Evolutionary conservation across 805 yeast genomes (phyloP).

Genomic region (Nakazawaea anatomiae): DNA sequence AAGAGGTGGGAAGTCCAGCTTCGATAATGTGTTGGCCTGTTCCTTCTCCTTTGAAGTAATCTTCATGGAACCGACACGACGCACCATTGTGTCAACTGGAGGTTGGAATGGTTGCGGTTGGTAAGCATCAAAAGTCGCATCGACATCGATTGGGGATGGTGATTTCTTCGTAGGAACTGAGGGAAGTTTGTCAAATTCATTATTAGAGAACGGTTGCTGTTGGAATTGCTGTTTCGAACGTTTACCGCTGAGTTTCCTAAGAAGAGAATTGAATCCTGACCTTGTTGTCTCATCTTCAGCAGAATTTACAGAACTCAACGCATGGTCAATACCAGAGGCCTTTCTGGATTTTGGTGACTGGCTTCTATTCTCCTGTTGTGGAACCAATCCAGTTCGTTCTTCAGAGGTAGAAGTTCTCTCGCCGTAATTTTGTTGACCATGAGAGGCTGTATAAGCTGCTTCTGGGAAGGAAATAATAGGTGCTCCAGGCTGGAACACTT

Average conservation of each 20-base stretch:
- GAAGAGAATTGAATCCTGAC: conserved; percentile 16
- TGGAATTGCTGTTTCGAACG: conserved; percentile 7
- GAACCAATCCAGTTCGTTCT: conserved; percentile 1
- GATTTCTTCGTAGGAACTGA: background rate
- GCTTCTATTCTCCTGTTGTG: conserved; percentile 7
- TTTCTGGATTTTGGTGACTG: conserved; percentile 10
- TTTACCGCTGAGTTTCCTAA: conserved; percentile 29
- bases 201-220: background rate
- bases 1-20: conserved; percentile 20
- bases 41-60: conserved; percentile 52
- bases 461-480: conserved; percentile 28
- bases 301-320: background rate
- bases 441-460: conserved; percentile 35
- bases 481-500: conserved; percentile 17
- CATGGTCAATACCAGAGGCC: conserved; percentile 4
- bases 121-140: background rate
- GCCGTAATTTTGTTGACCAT: conserved; percentile 10
- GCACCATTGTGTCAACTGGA: conserved; percentile 27
- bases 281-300: conserved; percentile 5
- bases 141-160: conserved; percentile 2
- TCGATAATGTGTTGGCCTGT: conserved; percentile 16
- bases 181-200: background rate
- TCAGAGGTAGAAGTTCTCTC: background rate
- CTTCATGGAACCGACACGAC: conserved; percentile 57
- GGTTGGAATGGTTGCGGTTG: conserved; percentile 3